These are phyloP conservation scores for Entelexis sorbosivorans DNA, from an alignment of 1,139 yeast genomes.

Conservation along the genomic window DNA sequence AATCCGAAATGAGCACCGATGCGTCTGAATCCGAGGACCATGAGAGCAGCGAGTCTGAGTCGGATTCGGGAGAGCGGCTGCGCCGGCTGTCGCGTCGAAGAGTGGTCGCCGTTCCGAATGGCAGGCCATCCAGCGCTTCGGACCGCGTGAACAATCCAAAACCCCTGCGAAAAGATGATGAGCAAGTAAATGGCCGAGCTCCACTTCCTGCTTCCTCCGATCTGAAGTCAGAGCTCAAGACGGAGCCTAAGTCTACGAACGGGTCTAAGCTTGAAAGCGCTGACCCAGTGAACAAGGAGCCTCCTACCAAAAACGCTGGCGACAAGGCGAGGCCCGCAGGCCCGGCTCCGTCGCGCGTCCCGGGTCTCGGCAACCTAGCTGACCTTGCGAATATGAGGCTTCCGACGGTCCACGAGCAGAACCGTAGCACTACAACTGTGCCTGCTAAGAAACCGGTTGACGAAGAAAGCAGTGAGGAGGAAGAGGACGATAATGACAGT, in stretches of 20 bases:
- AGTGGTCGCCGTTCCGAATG: not conserved
- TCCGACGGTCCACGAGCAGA: slow-evolving; percentile 11
- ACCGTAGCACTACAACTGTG: not conserved
- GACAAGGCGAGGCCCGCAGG: too few species aligned
- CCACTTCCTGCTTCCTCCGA: too few species aligned
- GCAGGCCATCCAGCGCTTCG: not conserved
- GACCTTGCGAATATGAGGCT: slow-evolving; percentile 9
- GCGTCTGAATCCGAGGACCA: not conserved
- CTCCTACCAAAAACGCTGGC: too few species aligned
- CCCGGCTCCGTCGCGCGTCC: not conserved
- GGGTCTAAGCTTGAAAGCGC: too few species aligned
- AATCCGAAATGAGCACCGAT: not conserved
- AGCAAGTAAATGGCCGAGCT: too few species aligned
- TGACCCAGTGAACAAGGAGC: too few species aligned
- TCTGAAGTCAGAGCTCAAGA: not conserved
- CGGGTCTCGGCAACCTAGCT: slow-evolving; percentile 17
- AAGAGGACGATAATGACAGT: not conserved
- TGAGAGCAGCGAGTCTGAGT: slow-evolving; percentile 2
- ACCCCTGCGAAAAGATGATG: too few species aligned
- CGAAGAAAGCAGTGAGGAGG: slow-evolving; percentile 16
- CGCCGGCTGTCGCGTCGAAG: slow-evolving; percentile 2
- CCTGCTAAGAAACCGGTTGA: not conserved
- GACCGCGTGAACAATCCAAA: too few species aligned
- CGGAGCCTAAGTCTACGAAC: not conserved
- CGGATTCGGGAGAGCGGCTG: slow-evolving; percentile 4